A percentile compares a stretch with the other conserved stretches of the same genome.
Conservation (phyloP, 768 basidiomycete species). For the Kwoniella botswanensis region DNA sequence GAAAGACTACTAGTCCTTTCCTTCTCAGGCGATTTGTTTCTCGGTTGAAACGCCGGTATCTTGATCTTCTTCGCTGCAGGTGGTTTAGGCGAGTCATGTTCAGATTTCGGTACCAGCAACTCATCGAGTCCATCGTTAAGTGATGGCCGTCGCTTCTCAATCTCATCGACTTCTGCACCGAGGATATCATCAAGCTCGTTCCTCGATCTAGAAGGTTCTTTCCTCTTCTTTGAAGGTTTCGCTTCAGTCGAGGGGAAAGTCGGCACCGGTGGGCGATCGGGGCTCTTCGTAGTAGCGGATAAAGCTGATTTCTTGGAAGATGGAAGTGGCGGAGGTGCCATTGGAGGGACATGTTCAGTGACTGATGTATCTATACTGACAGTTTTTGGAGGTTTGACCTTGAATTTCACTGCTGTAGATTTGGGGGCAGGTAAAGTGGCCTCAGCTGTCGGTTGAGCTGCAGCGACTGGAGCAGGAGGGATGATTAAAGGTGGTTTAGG, state of each 20-base stretch:
- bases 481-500: conserved; percentile 1
- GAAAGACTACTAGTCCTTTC: conserved; percentile 53
- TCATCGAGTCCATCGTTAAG: conserved; percentile 8
- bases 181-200: conserved; percentile 52
- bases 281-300: conserved; percentile 8
- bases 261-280: conserved; percentile 41
- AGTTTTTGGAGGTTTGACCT: conserved; percentile 44
- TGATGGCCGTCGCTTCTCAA: conserved; percentile 38
- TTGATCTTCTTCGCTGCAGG: conserved; percentile 70
- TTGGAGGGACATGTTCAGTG: conserved; percentile 27
- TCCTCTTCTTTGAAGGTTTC: conserved; percentile 33
- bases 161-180: conserved; percentile 55
- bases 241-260: conserved; percentile 11
- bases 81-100: conserved; percentile 19
- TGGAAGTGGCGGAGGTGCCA: conserved; percentile 42
- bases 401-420: conserved; percentile 42
- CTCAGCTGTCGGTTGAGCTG: conserved; percentile 17
- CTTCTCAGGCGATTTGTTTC: conserved; percentile 63
- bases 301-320: conserved; percentile 6
- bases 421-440: conserved; percentile 10
- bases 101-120: conserved; percentile 7
- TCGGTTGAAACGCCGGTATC: conserved; percentile 17
- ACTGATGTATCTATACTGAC: conserved; percentile 20
- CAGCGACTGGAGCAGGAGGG: conserved; percentile 5
- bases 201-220: conserved; percentile 27